phyloP scores from a whole-genome alignment of 768 basidiomycete species.

The Phlebiopsis flavidoalba region DNA sequence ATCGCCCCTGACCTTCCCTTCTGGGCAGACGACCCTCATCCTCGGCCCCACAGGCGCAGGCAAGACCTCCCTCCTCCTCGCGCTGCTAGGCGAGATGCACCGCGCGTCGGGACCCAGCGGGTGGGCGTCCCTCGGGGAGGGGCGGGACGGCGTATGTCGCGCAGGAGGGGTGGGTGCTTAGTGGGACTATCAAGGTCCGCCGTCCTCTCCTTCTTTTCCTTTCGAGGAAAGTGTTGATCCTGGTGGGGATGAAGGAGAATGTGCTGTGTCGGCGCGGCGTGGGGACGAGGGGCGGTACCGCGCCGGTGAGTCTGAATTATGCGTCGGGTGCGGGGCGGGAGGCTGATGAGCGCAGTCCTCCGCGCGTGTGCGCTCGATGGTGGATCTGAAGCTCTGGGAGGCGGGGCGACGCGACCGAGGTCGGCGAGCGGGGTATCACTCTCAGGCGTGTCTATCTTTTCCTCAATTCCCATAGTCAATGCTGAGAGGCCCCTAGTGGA shows the following conservation, averaged over 20 bases:
- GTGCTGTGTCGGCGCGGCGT: neutral
- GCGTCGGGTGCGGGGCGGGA: too few species aligned
- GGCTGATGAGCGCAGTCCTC: constrained; percentile 20
- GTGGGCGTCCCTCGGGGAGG: constrained; percentile 57
- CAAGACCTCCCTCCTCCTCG: constrained; percentile 64
- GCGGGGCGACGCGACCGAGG: constrained; percentile 30
- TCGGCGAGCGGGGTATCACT: constrained; percentile 39
- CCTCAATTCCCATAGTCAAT: constrained; percentile 17
- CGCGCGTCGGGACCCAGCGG: constrained; percentile 31
- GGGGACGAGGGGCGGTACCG: neutral
- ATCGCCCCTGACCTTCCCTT: constrained; percentile 42
- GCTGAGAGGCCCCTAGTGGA: neutral
- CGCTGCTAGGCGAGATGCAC: constrained; percentile 36
- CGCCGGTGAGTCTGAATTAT: neutral
- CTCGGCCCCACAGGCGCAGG: constrained; percentile 54
- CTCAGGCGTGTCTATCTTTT: constrained; percentile 14
- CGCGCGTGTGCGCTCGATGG: constrained; percentile 28
- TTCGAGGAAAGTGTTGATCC: neutral
- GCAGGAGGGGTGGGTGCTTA: constrained; percentile 46
- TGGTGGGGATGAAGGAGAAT: neutral
- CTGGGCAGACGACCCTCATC: constrained; percentile 47
- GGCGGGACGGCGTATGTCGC: constrained; percentile 43
- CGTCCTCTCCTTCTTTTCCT: neutral
- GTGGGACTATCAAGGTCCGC: constrained; percentile 32
- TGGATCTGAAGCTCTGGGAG: constrained; percentile 26